These are phyloP conservation scores for Lactarius evosmus DNA, from an alignment of 768 basidiomycete genomes.

Conservation along the genomic window DNA sequence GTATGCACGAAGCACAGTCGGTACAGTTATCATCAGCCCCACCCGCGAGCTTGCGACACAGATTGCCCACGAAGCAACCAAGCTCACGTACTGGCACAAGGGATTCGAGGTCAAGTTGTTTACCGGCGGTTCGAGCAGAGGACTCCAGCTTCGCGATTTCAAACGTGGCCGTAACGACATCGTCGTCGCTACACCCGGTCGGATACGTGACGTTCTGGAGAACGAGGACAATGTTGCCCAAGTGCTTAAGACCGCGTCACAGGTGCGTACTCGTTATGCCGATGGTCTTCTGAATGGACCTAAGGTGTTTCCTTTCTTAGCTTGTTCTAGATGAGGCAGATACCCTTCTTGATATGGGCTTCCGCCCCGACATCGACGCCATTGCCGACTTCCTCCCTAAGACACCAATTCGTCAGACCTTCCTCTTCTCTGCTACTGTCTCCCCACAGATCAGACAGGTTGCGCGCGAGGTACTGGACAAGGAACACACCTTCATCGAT, in stretches of 20 bases:
- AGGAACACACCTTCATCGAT: slow-evolving; percentile 69
- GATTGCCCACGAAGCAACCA: slow-evolving; percentile 79
- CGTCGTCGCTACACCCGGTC: slow-evolving; percentile 88
- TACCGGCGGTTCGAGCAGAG: slow-evolving; percentile 71
- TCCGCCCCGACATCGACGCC: slow-evolving; percentile 78
- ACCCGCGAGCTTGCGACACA: slow-evolving; percentile 89
- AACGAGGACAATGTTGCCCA: slow-evolving; percentile 53
- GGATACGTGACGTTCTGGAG: slow-evolving; percentile 69
- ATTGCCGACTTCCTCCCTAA: slow-evolving; percentile 64
- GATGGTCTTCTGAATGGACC: slow-evolving; percentile 13
- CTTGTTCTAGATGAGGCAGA: slow-evolving; percentile 93
- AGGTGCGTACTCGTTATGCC: slow-evolving; percentile 43
- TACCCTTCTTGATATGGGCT: slow-evolving; percentile 88
- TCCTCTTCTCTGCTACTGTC: slow-evolving; percentile 89
- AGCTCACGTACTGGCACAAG: slow-evolving; percentile 56
- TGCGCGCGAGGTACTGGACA: slow-evolving; percentile 55
- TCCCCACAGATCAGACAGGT: slow-evolving; percentile 68
- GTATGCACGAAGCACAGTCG: slow-evolving; percentile 51
- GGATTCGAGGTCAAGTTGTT: slow-evolving; percentile 71
- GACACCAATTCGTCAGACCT: slow-evolving; percentile 72
- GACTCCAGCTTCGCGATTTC: slow-evolving; percentile 67
- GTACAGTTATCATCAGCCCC: slow-evolving; percentile 80
- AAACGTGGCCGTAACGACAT: slow-evolving; percentile 64
- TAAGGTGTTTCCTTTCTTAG: slow-evolving; percentile 37
- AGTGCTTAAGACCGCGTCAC: slow-evolving; percentile 51